Evolutionary conservation across 2,329 filamentous ascomycete species (phyloP), one percentile per base, ranked within the genome.

Genomic region (Elsinoe australis): DNA sequence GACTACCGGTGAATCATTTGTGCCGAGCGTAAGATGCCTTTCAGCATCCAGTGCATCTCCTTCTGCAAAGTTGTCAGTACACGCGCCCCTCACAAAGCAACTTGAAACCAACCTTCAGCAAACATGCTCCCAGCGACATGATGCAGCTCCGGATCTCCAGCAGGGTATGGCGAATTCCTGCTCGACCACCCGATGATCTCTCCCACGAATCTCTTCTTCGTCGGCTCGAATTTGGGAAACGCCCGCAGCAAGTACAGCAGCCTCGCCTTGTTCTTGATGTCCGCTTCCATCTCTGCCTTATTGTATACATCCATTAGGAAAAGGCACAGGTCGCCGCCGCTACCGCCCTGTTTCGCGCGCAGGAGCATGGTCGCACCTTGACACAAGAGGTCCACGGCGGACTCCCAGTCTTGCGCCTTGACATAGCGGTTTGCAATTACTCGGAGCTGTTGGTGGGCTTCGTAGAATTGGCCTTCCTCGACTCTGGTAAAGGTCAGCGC

Each of bases 371-470:
- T 82, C 1, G 90, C 84, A 53, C 95, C 92, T 55, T 78, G 83
- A 65, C 79, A 83, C 55, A 98, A 77, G 55, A 96, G 84, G 57
- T 95, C 86, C 63, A 88, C 83, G 39, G 94, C 92, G 9, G 87
- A 83, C 56, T 75, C 66, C 77, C 85, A 95, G 75, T 90, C 90
- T 53, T 78, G 72, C 34, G 83, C 76, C 71, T 96, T 96, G 65
- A 90, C 81, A 71, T 98, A 94, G 50, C 94, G 88, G 31, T 87
- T 84, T 52, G 89, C 89, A 57, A 95, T 90, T 48, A 95, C 89
- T 54, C 92, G 87, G 56, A 95, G 87, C 72, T 98, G 92, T 68
- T 98, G 92, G 70, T 96, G 90, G 51, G 92, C 92, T 76, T 98
- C 92, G 72, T 98, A 98, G 75, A 80, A 95, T 64, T 92, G 83